Base-by-base conservation (phyloP, 1,284 basidiomycete species). In the Flammula alnicola region DNA sequence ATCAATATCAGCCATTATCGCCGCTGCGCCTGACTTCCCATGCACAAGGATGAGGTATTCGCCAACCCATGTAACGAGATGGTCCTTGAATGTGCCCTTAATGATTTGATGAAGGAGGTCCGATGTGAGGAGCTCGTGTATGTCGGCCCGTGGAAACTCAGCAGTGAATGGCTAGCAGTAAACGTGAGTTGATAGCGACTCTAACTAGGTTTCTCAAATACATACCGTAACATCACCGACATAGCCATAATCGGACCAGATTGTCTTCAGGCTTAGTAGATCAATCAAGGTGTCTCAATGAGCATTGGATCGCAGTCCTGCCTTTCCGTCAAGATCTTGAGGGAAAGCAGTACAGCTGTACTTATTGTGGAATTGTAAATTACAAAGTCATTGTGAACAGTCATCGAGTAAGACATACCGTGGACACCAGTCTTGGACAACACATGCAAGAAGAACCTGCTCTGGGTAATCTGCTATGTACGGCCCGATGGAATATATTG, bases 401-500 rank as follows among this genome's bases (percentile, higher is more conserved):
- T 36, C 29, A 36, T 39, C 12, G 30, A 33, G 26, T 11, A 37
- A 27, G 3, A 62, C 63, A 16, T 44, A 71, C 69, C 54, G 59
- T 16, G 64, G 52, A 53, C 70, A 72, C 70, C 69, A 72, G 1
- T 48, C 54, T 26, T 65, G 57, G 0, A 71, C 65, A 35, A 67
- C 59, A 1, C 61, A 51, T 0, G 64, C 51, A 1, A 72, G 55
- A 16, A 58, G 31, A 0, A 61, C 66, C 32, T 73, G 70, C 39
- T 72, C 68, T 0, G 69, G 69, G 44, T 73, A 72, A 37, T 73
- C 68, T 1, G 67, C 69, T 22, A 72, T 71, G 35, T 65, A 71
- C 0, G 70, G 65, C 0, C 67, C 68, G 31, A 72, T 41, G 0
- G 58, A 57, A 54, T 62, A 72, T 1, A 70, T 61, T 0, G 49